Percentiles rank a stretch among this genome's conserved stretches.
These are phyloP conservation scores for Eucalyptus erythrocorys DNA, from an alignment of 345 rosid species.

Conservation along the genomic window DNA sequence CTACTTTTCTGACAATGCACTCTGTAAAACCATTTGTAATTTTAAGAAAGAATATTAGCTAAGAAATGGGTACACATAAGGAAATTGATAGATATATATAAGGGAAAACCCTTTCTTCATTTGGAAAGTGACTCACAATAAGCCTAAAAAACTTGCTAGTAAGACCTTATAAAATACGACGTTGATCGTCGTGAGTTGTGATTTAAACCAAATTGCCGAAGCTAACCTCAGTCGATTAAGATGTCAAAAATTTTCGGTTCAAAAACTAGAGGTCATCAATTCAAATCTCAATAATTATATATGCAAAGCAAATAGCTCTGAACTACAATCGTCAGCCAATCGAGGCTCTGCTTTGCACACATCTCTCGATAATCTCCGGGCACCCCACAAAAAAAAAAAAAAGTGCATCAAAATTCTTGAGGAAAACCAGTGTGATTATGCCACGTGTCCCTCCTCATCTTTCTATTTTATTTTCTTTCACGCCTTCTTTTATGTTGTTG, in stretches of 20 bases:
- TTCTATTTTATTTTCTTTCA: neutral
- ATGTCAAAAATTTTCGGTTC: rapidly evolving
- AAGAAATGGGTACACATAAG: neutral
- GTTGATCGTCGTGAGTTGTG: neutral
- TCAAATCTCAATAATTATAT: neutral
- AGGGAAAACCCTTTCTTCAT: neutral
- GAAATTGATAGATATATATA: neutral
- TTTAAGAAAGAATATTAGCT: neutral
- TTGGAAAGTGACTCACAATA: neutral
- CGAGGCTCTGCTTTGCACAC: neutral
- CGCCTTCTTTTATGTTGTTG: neutral
- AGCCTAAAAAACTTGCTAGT: neutral
- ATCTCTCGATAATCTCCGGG: neutral
- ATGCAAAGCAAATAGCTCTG: neutral
- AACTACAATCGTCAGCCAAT: neutral
- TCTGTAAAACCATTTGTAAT: neutral
- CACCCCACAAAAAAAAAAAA: neutral
- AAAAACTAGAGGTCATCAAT: neutral
- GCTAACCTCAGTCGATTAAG: neutral
- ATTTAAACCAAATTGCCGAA: rapidly evolving
- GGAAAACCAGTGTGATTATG: neutral
- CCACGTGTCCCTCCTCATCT: neutral
- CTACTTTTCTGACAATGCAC: neutral
- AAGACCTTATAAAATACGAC: neutral
- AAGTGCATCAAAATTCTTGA: neutral